Evolutionary conservation across 306 rosid species (phyloP).

Genomic region (Castanopsis chinensis): DNA sequence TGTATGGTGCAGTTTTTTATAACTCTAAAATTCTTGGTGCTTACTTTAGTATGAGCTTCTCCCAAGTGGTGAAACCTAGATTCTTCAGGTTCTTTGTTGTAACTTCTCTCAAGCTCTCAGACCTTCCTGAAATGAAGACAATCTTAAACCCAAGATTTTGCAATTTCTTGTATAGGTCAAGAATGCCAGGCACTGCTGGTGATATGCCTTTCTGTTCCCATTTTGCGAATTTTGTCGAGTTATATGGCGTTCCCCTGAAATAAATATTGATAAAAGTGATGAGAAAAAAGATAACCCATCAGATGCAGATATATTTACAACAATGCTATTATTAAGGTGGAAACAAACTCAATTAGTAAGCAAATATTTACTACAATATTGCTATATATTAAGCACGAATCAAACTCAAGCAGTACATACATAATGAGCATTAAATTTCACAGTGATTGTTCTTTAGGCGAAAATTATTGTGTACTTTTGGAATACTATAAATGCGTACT

Average conservation of each 20-base stretch:
- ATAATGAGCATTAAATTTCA: too few species aligned
- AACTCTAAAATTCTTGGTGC: background rate
- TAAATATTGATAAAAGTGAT: background rate
- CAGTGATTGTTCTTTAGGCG: too few species aligned
- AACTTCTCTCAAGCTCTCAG: background rate
- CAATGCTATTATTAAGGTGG: too few species aligned
- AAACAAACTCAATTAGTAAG: too few species aligned
- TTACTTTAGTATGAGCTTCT: constrained; percentile 2
- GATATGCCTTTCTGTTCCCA: background rate
- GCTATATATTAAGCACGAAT: too few species aligned
- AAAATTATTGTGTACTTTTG: too few species aligned
- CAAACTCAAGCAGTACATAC: too few species aligned
- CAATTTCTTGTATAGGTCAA: background rate
- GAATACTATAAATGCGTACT: too few species aligned
- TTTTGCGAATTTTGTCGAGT: background rate
- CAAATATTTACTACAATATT: too few species aligned
- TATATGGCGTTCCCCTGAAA: background rate
- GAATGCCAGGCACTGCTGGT: background rate
- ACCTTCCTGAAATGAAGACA: background rate
- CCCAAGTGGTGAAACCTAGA: background rate
- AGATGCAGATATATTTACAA: too few species aligned
- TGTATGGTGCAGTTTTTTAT: too few species aligned
- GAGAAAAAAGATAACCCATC: too few species aligned
- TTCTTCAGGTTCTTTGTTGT: background rate
- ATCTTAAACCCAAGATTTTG: background rate